Percentiles rank a stretch among this genome's conserved stretches.
Conservation (phyloP, 805 yeast genomes). For the Kodamaea jinghongensis region DNA sequence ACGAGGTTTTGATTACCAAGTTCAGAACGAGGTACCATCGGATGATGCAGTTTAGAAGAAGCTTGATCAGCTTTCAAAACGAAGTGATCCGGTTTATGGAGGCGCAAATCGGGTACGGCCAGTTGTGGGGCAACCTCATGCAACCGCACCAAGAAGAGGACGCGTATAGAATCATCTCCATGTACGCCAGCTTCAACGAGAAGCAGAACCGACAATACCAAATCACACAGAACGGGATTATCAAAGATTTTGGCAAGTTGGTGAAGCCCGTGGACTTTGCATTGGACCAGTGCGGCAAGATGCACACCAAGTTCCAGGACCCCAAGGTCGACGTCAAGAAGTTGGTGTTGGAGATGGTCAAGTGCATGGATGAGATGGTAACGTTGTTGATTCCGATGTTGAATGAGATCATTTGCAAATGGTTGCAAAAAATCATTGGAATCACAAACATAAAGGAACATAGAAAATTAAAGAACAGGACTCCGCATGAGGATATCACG, state of each 20-base stretch:
- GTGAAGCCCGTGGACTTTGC: constrained; percentile 4
- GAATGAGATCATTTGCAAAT: constrained; percentile 4
- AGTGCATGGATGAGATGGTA: constrained; percentile 8
- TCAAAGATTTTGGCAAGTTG: constrained; percentile 2
- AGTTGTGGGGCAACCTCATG: constrained; percentile 8
- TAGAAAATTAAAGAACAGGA: constrained; percentile 1
- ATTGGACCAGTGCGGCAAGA: constrained; percentile 2
- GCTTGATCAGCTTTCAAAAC: background rate
- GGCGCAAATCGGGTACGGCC: constrained; percentile 7
- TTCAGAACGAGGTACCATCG: constrained; percentile 1
- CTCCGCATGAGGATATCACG: constrained; percentile 2
- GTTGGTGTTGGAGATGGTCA: constrained; percentile 1
- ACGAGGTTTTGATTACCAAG: background rate
- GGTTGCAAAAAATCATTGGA: constrained; percentile 6
- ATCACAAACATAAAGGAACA: constrained; percentile 1
- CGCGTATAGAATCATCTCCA: constrained; percentile 6
- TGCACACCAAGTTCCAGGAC: background rate
- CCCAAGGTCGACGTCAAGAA: background rate
- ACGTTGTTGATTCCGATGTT: constrained; percentile 5
- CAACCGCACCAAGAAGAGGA: background rate
- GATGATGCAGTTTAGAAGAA: constrained; percentile 1
- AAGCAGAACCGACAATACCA: constrained; percentile 7
- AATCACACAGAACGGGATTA: background rate
- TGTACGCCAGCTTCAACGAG: constrained; percentile 11
- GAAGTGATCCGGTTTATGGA: constrained; percentile 1